Evolutionary conservation across 495 filamentous ascomycete species (phyloP).

Genomic region (Trichoderma orchidacearum): DNA sequence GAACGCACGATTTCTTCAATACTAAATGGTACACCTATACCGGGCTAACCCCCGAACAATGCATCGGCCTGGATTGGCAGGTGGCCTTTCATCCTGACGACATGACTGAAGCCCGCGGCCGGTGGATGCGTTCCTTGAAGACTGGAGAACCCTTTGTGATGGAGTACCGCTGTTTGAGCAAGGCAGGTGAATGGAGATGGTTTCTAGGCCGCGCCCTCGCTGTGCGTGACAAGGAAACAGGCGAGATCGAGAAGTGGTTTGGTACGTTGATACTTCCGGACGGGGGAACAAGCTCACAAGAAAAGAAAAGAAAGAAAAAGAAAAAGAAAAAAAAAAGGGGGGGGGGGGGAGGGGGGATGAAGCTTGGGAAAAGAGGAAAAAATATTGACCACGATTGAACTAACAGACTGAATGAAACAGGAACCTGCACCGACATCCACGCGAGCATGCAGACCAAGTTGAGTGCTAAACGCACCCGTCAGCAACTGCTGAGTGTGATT

Average conservation of each 20-base stretch:
- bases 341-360: too few relatives aligned
- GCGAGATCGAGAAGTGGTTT: constrained; percentile 58
- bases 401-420: constrained; percentile 1
- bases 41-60: constrained; percentile 41
- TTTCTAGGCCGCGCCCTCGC: constrained; percentile 56
- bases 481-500: constrained; percentile 54
- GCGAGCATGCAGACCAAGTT: constrained; percentile 47
- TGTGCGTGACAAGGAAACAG: constrained; percentile 42
- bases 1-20: constrained; percentile 52
- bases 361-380: too few relatives aligned
- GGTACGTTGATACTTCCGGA: constrained; percentile 20
- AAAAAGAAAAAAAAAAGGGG: too few relatives aligned
- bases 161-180: constrained; percentile 52
- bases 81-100: constrained; percentile 42
- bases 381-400: neutral
- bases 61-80: constrained; percentile 25
- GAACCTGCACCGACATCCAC: constrained; percentile 54
- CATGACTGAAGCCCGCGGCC: constrained; percentile 27
- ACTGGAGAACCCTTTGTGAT: constrained; percentile 51
- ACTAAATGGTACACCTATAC: constrained; percentile 61
- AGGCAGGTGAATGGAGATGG: constrained; percentile 55
- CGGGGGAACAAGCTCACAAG: neutral
- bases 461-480: constrained; percentile 40
- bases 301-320: too few relatives aligned
- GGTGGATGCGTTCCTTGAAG: constrained; percentile 42